Percentiles rank a stretch among this genome's conserved stretches.
Conservation (phyloP, 805 yeast genomes). For the Vanderwaltozyma tropicalis region DNA sequence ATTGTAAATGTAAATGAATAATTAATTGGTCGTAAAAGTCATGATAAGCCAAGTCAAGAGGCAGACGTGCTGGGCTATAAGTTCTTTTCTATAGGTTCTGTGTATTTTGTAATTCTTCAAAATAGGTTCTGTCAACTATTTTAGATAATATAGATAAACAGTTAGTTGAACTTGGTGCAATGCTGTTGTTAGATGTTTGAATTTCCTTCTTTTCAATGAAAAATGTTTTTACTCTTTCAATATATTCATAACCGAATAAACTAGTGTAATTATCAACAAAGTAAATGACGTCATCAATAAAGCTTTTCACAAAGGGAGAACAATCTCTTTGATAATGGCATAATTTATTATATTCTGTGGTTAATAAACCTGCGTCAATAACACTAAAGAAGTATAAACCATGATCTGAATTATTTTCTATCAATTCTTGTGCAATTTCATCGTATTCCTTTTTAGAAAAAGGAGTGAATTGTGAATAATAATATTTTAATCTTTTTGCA, state of each 20-base stretch:
- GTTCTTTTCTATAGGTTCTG: too few species aligned
- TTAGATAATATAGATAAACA: background rate
- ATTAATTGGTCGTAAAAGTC: too few species aligned
- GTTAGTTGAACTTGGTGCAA: background rate
- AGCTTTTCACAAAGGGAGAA: background rate
- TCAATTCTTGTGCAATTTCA: conserved; percentile 4
- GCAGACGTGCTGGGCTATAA: too few species aligned
- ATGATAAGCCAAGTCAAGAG: too few species aligned
- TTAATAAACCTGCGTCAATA: conserved; percentile 13
- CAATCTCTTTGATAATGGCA: background rate
- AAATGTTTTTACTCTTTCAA: conserved; percentile 11
- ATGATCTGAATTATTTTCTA: conserved; percentile 8
- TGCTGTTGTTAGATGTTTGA: background rate
- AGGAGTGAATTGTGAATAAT: conserved; percentile 28
- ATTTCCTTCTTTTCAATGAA: background rate
- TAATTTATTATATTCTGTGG: conserved; percentile 1
- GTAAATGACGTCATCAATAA: conserved; percentile 3
- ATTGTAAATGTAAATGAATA: too few species aligned
- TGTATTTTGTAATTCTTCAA: too few species aligned
- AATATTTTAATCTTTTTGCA: conserved; percentile 43
- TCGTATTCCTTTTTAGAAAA: conserved; percentile 18
- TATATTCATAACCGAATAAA: conserved; percentile 16
- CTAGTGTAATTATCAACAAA: conserved; percentile 16
- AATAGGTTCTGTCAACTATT: background rate
- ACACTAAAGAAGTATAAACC: conserved; percentile 15